A percentile compares a stretch with the other conserved stretches of the same genome.
phyloP scores from a whole-genome alignment of 208 protist species.

The Lotmaria passim region DNA sequence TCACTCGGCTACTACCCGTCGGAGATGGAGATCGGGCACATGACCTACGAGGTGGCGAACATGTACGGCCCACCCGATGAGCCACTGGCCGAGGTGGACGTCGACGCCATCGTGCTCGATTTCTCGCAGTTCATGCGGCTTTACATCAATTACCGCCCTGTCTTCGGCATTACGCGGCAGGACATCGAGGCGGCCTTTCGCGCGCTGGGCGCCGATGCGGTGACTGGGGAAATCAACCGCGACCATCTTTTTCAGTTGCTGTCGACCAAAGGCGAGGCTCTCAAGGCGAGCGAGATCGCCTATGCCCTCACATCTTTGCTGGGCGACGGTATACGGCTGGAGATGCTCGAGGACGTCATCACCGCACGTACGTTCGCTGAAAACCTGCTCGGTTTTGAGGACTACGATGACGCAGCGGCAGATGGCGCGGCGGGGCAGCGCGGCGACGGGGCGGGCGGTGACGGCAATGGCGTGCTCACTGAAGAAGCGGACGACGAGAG shows the following conservation, averaged over 20 bases:
- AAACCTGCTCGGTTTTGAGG: slow-evolving; percentile 91
- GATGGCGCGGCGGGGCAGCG: not conserved
- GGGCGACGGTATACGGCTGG: slow-evolving; percentile 81
- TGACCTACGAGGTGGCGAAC: slow-evolving; percentile 93
- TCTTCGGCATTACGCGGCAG: slow-evolving; percentile 88
- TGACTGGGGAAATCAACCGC: slow-evolving; percentile 71
- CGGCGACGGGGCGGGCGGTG: slow-evolving; percentile 5
- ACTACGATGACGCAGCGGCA: slow-evolving; percentile 63
- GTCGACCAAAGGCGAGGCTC: slow-evolving; percentile 71
- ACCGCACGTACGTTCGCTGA: slow-evolving; percentile 87
- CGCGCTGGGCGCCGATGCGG: slow-evolving; percentile 75
- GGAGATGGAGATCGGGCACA: slow-evolving; percentile 92
- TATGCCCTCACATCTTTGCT: slow-evolving; percentile 86
- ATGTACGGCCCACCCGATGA: slow-evolving; percentile 67
- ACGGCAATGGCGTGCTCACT: not conserved
- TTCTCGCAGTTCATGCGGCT: slow-evolving; percentile 93
- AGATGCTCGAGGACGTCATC: slow-evolving; percentile 91
- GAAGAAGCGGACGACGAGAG: slow-evolving; percentile 16
- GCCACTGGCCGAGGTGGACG: slow-evolving; percentile 69
- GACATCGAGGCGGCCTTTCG: slow-evolving; percentile 92
- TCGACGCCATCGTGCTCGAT: slow-evolving; percentile 82
- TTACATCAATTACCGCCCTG: slow-evolving; percentile 96
- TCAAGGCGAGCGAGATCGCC: slow-evolving; percentile 73
- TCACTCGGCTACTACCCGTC: slow-evolving; percentile 96
- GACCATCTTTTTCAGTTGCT: slow-evolving; percentile 83